Conservation (phyloP, 805 yeast species). For the Cyberlindnera suaveolens region DNA sequence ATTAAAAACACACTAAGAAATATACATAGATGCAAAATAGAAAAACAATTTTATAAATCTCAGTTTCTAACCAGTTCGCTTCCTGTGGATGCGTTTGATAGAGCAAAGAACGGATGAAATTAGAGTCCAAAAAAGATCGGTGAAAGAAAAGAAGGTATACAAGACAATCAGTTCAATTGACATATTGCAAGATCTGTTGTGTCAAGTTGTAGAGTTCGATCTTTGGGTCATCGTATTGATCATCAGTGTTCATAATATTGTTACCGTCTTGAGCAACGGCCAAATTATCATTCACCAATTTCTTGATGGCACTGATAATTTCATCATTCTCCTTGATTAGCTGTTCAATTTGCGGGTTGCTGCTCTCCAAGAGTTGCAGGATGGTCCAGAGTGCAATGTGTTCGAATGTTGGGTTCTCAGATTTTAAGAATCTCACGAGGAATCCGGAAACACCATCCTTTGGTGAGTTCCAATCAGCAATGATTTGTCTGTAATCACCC, state of each 20-base stretch:
- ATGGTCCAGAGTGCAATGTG: conserved; percentile 98
- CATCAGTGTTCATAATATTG: conserved; percentile 25
- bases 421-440: conserved; percentile 68
- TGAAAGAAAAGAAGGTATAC: not conserved
- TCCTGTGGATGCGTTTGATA: no score
- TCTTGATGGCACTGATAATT: conserved; percentile 49
- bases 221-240: conserved; percentile 54
- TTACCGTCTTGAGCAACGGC: conserved; percentile 25
- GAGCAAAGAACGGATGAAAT: no score
- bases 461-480: conserved; percentile 73
- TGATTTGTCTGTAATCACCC: conserved; percentile 71
- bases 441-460: conserved; percentile 84
- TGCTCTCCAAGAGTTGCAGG: conserved; percentile 85
- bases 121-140: not conserved
- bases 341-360: conserved; percentile 53
- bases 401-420: conserved; percentile 90
- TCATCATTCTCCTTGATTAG: conserved; percentile 50
- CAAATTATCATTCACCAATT: conserved; percentile 32
- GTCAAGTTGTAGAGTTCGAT: conserved; percentile 60
- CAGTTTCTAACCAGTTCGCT: no score
- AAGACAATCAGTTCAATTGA: not conserved
- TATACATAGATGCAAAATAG: no score
- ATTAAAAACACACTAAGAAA: no score
- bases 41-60: no score
- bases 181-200: conserved; percentile 54